These are phyloP conservation scores for Prunus dulcis DNA, from an alignment of 306 rosid genomes.

Conservation along the genomic window DNA sequence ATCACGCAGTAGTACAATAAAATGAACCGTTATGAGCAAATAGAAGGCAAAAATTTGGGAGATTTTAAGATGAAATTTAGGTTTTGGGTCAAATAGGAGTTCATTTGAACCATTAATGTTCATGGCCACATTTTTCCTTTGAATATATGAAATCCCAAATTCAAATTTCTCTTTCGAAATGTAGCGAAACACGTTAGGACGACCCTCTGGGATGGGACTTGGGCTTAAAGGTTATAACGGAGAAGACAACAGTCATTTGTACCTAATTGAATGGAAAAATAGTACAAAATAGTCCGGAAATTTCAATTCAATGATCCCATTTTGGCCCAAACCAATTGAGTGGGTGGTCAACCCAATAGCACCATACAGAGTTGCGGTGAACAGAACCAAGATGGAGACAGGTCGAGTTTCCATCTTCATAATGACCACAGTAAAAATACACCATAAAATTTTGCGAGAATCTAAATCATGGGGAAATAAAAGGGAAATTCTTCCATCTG, in stretches of 20 bases:
- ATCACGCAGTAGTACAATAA: neutral
- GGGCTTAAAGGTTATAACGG: neutral
- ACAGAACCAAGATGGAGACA: neutral
- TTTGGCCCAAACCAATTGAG: neutral
- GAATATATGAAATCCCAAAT: neutral
- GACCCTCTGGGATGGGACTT: neutral
- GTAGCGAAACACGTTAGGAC: neutral
- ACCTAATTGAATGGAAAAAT: neutral
- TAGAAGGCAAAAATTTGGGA: neutral
- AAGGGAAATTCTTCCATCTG: neutral
- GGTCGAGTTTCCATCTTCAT: neutral
- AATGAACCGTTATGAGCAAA: neutral
- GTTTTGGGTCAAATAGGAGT: no score
- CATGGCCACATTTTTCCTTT: neutral
- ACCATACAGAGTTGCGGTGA: neutral
- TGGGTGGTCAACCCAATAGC: neutral
- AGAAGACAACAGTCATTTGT: neutral
- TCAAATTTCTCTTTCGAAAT: neutral
- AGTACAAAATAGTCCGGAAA: neutral
- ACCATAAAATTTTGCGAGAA: neutral
- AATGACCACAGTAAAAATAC: neutral
- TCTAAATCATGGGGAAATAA: neutral
- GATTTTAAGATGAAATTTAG: neutral
- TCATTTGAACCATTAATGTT: neutral
- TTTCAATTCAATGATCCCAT: neutral